Evolutionary conservation across 1,139 yeast species (phyloP), one percentile per base, ranked within the genome.

Genomic region (Yamadazyma dendronema): DNA sequence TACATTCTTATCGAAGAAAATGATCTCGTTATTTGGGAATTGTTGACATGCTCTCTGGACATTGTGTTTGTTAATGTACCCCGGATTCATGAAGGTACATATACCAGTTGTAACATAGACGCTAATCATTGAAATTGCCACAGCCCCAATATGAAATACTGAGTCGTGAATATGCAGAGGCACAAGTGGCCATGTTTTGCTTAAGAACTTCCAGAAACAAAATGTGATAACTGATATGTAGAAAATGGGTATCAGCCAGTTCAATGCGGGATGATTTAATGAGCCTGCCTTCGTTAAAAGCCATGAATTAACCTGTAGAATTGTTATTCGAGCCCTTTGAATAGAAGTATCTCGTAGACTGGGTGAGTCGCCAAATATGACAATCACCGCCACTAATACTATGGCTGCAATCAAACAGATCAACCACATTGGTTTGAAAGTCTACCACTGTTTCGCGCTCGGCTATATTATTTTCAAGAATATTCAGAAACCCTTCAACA

Each of bases 291-390:
- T 12, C n/a, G n/a, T n/a, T 4, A 46, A 13, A 10, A 19, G 16
- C 10, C 7, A 5, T 5, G 19, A 9, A 32, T 43, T 46, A n/a
- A 25, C 17, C 2, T 17, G 9, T 4, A 52, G 17, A n/a, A 54
- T 17, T 2, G 19, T n/a, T n/a, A 25, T 22, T 17, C 56, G 42
- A 28, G 53, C 32, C 36, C 41, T 48, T 28, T 62, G 61, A 21
- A 72, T 38, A n/a, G 49, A 43, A 1, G 74, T 59, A 34, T 61
- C 47, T 41, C 75, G 57, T 33, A 70, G 66, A 21, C 66, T 62
- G 0, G 84, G 84, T 22, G 74, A 63, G 45, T 77, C 76, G 0
- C 84, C 84, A 50, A 79, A 77, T 27, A 79, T 54, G 12, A 70
- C 47, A 7, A 61, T 37, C 25, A 33, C 28, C 13, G 36, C 14